phyloP scores from a whole-genome alignment of 768 basidiomycete genomes.

The Hebeloma cylindrosporum region DNA sequence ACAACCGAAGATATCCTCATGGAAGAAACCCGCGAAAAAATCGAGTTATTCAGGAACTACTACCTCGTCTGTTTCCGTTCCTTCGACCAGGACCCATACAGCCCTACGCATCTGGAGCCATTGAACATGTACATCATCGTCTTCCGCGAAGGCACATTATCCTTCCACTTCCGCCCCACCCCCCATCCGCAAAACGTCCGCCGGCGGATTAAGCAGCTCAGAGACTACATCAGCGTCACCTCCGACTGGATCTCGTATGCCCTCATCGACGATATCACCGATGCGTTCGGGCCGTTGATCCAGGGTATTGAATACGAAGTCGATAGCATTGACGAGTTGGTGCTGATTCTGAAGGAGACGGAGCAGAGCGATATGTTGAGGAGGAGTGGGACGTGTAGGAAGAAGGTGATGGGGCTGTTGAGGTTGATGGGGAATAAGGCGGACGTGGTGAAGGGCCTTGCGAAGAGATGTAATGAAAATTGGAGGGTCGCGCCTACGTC shows the following conservation, averaged over 20 bases:
- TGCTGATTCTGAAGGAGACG: constrained; percentile 92
- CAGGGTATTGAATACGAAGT: constrained; percentile 99
- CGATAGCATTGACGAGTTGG: constrained; percentile 97
- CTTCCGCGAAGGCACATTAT: constrained; percentile 94
- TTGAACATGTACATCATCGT: constrained; percentile 99
- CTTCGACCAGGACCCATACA: constrained; percentile 98
- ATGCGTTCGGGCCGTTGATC: constrained; percentile 97
- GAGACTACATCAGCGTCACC: constrained; percentile 98
- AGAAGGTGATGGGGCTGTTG: constrained; percentile 98
- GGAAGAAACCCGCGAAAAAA: constrained; percentile 99
- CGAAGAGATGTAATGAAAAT: constrained; percentile 97
- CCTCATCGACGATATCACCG: constrained; percentile 98
- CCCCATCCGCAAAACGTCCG: constrained; percentile 98
- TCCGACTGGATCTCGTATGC: constrained; percentile 99
- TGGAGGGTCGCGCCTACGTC: constrained; percentile 98
- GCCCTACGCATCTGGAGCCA: constrained; percentile 95
- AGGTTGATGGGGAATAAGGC: constrained; percentile 99
- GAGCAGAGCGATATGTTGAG: constrained; percentile 98
- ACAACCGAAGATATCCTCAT: constrained; percentile 99
- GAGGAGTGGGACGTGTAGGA: constrained; percentile 94
- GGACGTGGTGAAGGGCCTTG: constrained; percentile 97
- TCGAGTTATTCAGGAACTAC: constrained; percentile 97
- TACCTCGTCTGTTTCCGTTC: constrained; percentile 99
- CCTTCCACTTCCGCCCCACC: constrained; percentile 95
- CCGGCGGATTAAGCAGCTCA: constrained; percentile 96